These are phyloP conservation scores for Paramecium sexaurelia DNA, from an alignment of 73 alveolate species.

Conservation along the genomic window DNA sequence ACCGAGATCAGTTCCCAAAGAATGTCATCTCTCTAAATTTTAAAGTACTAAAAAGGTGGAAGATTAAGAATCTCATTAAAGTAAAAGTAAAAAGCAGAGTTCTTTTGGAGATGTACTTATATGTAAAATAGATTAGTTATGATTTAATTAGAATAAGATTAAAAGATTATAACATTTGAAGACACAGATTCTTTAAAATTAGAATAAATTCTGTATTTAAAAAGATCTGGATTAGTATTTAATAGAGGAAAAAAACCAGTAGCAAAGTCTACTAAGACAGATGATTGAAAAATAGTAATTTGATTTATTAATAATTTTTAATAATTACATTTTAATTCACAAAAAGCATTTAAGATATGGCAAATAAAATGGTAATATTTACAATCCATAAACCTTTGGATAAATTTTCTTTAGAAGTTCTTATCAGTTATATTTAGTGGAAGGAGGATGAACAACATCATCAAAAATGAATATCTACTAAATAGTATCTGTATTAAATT, in stretches of 20 bases:
- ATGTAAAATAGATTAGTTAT: not conserved
- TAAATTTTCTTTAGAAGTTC: not conserved
- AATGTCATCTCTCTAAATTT: not conserved
- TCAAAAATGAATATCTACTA: slow-evolving; percentile 41
- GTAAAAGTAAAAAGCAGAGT: not conserved
- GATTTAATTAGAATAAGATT: not conserved
- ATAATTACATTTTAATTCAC: no score
- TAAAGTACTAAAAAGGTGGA: not conserved
- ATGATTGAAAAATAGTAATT: no score
- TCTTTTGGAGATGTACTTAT: not conserved
- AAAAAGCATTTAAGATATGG: no score
- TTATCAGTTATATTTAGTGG: not conserved
- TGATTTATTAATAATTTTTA: no score
- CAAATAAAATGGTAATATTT: slow-evolving; percentile 72
- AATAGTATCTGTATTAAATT: slow-evolving; percentile 62
- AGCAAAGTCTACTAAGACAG: not conserved
- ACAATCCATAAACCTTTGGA: slow-evolving; percentile 41
- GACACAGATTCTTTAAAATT: slow-evolving; percentile 5
- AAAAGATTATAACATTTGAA: not conserved
- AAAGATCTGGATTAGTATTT: not conserved
- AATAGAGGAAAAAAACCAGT: not conserved
- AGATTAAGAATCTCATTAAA: not conserved
- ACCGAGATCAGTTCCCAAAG: slow-evolving; percentile 18
- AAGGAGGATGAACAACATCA: slow-evolving; percentile 8
- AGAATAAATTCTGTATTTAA: not conserved